Evolutionary conservation across 1,284 basidiomycete species (phyloP).

Genomic region (Ustilago tritici): DNA sequence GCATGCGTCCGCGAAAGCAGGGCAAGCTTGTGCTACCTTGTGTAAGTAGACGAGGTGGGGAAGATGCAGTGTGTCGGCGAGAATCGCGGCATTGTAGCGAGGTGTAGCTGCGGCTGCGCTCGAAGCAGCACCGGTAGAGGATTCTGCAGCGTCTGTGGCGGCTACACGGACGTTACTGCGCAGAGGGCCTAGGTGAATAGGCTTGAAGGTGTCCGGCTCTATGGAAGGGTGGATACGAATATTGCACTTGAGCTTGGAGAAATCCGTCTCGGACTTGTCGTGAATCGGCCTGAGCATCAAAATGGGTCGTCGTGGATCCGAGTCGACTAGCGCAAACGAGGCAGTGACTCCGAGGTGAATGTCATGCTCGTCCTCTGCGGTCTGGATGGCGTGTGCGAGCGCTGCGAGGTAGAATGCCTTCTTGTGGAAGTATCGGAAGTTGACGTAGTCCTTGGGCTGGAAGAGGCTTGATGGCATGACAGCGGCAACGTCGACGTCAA

Average conservation of each 20-base stretch:
- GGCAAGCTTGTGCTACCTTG: constrained; percentile 75
- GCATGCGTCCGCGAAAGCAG: constrained; percentile 81
- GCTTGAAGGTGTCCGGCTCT: constrained; percentile 75
- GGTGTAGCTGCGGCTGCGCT: constrained; percentile 73
- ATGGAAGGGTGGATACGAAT: constrained; percentile 82
- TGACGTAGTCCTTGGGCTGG: constrained; percentile 93
- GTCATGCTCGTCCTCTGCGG: constrained; percentile 57
- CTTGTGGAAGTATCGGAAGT: constrained; percentile 92
- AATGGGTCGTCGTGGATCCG: constrained; percentile 79
- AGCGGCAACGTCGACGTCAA: constrained; percentile 65
- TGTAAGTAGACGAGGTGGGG: constrained; percentile 80
- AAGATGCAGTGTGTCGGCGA: constrained; percentile 78
- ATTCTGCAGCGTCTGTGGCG: constrained; percentile 15
- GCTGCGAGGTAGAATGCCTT: constrained; percentile 88
- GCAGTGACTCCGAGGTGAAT: constrained; percentile 74
- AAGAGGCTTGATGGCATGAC: constrained; percentile 77
- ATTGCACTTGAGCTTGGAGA: constrained; percentile 78
- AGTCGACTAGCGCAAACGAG: constrained; percentile 75
- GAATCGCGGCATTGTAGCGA: constrained; percentile 82
- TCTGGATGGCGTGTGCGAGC: constrained; percentile 77
- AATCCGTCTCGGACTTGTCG: constrained; percentile 75
- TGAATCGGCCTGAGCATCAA: constrained; percentile 75
- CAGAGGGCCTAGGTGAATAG: constrained; percentile 78
- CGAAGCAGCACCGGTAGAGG: constrained; percentile 26
- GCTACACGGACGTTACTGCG: constrained; percentile 71